phyloP scores from a whole-genome alignment of 768 basidiomycete species.

The Krasilnikovozyma curviuscula region DNA sequence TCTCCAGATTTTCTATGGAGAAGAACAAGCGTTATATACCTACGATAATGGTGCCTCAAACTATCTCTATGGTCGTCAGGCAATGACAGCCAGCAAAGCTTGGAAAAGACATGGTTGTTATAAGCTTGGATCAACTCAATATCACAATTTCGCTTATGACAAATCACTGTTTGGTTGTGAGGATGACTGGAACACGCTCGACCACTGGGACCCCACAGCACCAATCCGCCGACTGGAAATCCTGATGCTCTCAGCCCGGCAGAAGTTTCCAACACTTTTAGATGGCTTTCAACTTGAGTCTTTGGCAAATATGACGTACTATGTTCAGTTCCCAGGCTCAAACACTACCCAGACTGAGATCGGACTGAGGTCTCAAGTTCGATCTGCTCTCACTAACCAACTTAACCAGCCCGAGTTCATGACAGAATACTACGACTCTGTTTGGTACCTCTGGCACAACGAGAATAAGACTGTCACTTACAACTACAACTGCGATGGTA shows the following conservation, averaged over 20 bases:
- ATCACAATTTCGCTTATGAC: slow-evolving; percentile 79
- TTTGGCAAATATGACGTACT: slow-evolving; percentile 64
- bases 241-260: too few species aligned
- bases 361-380: slow-evolving; percentile 67
- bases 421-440: slow-evolving; percentile 43
- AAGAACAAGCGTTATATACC: slow-evolving; percentile 70
- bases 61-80: slow-evolving; percentile 54
- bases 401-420: slow-evolving; percentile 36
- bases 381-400: slow-evolving; percentile 39
- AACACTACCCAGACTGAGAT: slow-evolving; percentile 62
- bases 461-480: slow-evolving; percentile 55
- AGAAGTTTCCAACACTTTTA: slow-evolving; percentile 49
- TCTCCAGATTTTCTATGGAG: slow-evolving; percentile 53
- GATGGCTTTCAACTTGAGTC: slow-evolving; percentile 71
- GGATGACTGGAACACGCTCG: slow-evolving; percentile 77
- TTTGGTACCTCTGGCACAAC: slow-evolving; percentile 75
- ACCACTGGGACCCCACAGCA: slow-evolving; percentile 75
- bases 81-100: slow-evolving; percentile 63
- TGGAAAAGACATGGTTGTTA: slow-evolving; percentile 93
- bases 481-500: slow-evolving; percentile 38
- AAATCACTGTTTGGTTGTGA: slow-evolving; percentile 59
- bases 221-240: slow-evolving; percentile 40
- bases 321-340: slow-evolving; percentile 64
- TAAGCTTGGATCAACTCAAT: slow-evolving; percentile 68
- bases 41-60: slow-evolving; percentile 72